Base-by-base conservation (phyloP, 257 asterid genomes). In the Euphrasia confusa region DNA sequence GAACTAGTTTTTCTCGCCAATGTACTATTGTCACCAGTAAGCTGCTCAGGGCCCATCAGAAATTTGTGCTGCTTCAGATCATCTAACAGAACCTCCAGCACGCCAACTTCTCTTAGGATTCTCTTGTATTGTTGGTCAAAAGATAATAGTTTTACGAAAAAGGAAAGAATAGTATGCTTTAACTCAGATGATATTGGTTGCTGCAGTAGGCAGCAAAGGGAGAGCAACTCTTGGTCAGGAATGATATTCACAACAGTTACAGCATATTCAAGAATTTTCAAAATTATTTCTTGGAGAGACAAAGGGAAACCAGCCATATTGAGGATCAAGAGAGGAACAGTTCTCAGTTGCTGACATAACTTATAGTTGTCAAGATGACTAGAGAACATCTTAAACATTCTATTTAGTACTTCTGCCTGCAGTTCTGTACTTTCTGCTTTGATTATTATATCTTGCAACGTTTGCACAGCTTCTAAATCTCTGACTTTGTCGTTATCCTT, bases 101-200 rank as follows among this genome's bases (percentile, higher is more conserved):
- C 93, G 58, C 99, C 99, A 76, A 89, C 96, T 78, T 93, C 97
- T 72, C 99, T 84, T 33, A 93, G 84, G 33, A 89, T 86, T 78
- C 86, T 93, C 81, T 93, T 93, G 84, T 93, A 93, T 65, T 87
- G 99, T 80, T 84, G 97, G 79, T 93, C 96, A 66, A 93, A 93
- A 62, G 99, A 93, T 66, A 89, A 76, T 63, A 93, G 95, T 71
- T 93, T 93, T 48, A 87, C 96, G n/a, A 93, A 88, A 78, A 89
- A 93, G 18, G 96, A 80, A 65, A 93, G 75, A 67, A 93, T 86
- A 3, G 93, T 87, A 58, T 81, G 88, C 81, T 89, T 93, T 67
- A 89, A 74, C 44, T 82, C 90, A 18, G 94, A 77, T 61, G 95
- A 72, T 63, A 85, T 79, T 76, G 95, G 94, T 74, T 89, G 99